Evolutionary conservation across 2,329 filamentous ascomycete species (phyloP), one percentile per base, ranked within the genome.

Genomic region (Shiraia bambusicola): DNA sequence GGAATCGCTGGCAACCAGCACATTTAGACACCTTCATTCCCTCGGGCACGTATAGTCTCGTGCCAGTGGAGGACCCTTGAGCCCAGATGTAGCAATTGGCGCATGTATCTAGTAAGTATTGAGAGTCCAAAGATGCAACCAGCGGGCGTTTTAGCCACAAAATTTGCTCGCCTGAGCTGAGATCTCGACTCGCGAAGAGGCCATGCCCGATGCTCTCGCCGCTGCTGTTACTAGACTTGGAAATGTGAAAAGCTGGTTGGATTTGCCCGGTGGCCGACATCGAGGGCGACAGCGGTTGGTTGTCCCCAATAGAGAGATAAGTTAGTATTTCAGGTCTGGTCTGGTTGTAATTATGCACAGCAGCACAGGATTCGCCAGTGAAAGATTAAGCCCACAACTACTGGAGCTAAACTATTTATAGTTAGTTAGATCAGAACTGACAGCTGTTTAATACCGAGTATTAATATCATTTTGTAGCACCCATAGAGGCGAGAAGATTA

Each of bases 1-100:
- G 76, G 2, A 82, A 75, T 24, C 75, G 67, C 42, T 74, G 75
- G 56, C 82, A 85, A 6, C 77, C 78, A 3, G 75, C 74, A 57
- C 82, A 85, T 16, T 70, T 72, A 42, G 76, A 77, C n/a, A 83
- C 66, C 17, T 47, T 60, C 22, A 54, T 59, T 2, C 56, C 59
- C 27, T 63, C 59, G 3, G 63, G 57, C 3, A 64, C 61, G 39
- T 67, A 67, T 7, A 61, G 38, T 34, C 61, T 58, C 12, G 59
- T 63, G 6, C 64, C 65, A 25, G 56, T 55, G 3, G 57, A 52
- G 8, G 60, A 57, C 4, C 56, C 61, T 33, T 63, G 60, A 8
- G 59, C 63, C 63, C 70, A 73, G 5, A 69, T 65, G 53, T 78
- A 79, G 61, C 82, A 85, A 45, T 77, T 77, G 26, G 77, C 74